These are phyloP conservation scores for Dioscorea dumetorum DNA, from an alignment of 106 monocot species.

Conservation along the genomic window DNA sequence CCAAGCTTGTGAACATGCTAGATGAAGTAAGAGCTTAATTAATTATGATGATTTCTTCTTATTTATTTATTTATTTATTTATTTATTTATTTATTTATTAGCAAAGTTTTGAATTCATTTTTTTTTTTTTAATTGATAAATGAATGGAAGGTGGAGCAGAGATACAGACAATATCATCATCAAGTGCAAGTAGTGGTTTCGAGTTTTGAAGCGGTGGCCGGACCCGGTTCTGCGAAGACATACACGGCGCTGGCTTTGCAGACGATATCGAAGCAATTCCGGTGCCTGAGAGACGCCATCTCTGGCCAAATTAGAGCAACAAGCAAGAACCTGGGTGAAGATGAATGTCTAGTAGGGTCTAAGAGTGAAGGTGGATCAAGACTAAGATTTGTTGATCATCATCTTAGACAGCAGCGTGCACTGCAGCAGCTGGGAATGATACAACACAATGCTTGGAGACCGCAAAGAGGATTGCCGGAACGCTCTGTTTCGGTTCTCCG, in stretches of 20 bases:
- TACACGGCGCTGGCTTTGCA: constrained; percentile 89
- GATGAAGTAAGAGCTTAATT: constrained; percentile 71
- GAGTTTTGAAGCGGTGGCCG: constrained; percentile 66
- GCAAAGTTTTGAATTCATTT: no score
- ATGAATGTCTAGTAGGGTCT: constrained; percentile 25
- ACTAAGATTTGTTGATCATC: constrained; percentile 88
- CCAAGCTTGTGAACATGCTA: constrained; percentile 81
- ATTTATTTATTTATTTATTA: no score
- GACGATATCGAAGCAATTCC: constrained; percentile 95
- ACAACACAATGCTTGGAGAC: constrained; percentile 92
- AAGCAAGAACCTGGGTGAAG: constrained; percentile 69
- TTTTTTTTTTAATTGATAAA: no score
- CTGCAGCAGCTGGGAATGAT: constrained; percentile 96
- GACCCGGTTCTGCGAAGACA: constrained; percentile 63
- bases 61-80: not conserved
- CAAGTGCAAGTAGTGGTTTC: constrained; percentile 87
- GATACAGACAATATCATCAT: constrained; percentile 76
- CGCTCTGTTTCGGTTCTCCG: constrained; percentile 87
- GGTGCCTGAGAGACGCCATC: constrained; percentile 90
- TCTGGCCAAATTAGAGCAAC: constrained; percentile 54
- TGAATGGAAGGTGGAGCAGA: constrained; percentile 66
- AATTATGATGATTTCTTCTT: not conserved
- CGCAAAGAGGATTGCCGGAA: constrained; percentile 90
- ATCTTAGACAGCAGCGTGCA: constrained; percentile 87
- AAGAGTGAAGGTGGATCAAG: constrained; percentile 57